Evolutionary conservation across 176 grass and related monocot genomes (phyloP).

Genomic region (Alloteropsis semialata): DNA sequence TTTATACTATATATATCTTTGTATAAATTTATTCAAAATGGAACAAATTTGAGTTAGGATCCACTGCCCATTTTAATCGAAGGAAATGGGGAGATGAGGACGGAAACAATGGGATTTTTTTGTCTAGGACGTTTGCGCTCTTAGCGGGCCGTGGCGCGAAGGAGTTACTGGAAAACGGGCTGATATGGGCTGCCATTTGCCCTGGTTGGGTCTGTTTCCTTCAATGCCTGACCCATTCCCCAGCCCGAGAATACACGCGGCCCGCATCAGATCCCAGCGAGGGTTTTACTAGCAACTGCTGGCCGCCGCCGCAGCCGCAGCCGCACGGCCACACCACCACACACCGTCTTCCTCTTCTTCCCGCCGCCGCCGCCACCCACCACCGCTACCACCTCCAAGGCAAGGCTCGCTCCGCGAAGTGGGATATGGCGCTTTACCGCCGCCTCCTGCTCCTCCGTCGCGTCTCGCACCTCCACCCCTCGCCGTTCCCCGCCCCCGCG

Average conservation of each 20-base stretch:
- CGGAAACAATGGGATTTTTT: too few relatives aligned
- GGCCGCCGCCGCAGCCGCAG: neutral
- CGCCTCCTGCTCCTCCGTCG: constrained; percentile 4
- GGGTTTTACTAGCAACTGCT: neutral
- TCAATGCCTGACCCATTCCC: neutral
- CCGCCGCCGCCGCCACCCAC: neutral
- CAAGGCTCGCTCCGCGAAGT: neutral
- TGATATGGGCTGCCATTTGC: too few relatives aligned
- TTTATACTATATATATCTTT: too few relatives aligned
- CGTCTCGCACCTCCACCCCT: neutral
- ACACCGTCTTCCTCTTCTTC: neutral
- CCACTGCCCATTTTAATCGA: too few relatives aligned
- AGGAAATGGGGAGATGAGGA: too few relatives aligned
- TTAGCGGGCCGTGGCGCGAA: too few relatives aligned
- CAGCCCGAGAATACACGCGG: neutral
- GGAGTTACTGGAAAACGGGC: too few relatives aligned
- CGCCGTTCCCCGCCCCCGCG: neutral
- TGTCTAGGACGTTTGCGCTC: too few relatives aligned
- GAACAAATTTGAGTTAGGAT: too few relatives aligned
- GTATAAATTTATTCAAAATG: too few relatives aligned
- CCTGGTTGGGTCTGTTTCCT: too few relatives aligned
- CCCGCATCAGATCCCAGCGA: neutral
- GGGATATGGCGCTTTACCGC: constrained; percentile 21
- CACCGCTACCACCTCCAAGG: neutral
- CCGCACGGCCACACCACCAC: neutral